Evolutionary conservation across 2,329 filamentous ascomycete species (phyloP), one percentile per base, ranked within the genome.

Genomic region (Didymella pinodella): DNA sequence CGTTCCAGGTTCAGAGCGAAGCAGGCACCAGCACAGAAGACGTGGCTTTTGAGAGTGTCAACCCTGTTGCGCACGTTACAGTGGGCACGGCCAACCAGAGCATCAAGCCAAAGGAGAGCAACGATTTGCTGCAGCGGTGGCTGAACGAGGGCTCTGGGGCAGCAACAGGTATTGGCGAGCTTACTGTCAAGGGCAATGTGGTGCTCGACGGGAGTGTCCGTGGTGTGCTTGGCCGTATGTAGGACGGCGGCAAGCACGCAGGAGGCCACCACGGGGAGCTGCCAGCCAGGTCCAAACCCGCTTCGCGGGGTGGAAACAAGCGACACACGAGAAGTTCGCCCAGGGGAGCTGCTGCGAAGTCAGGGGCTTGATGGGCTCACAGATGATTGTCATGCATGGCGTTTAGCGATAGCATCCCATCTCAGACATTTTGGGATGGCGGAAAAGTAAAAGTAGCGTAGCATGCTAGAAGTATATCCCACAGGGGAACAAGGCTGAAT

Each of bases 61-160:
- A 99, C 72, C 78, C 83, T 14, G 83, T 96, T 31, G 88, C 93
- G 11, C 95, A 99, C 75, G 86, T 99, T 59, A 99, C 95, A 0
- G 83, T 98, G 7, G 95, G 95, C 20, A 99, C 95, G 0, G 86
- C 88, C 10, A 85, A 88, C 65, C 78, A 83, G 46, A 77, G 82
- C 7, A 86, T 98, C 70, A 98, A 97, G 80, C 94, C 95, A 0
- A 93, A 91, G 78, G 94, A 99, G 81, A 96, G 93, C 79, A 99
- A 99, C 73, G 88, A 92, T 59, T 68, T 99, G 71, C 77, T 99
- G 57, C 83, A 83, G 63, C 82, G 82, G 59, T 98, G 94, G 94
- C 73, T 95, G 61, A 83, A 89, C 62, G 76, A 79, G 48, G 87
- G 87, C 0, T 82, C 76, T 71, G 83, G 72, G 2, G 79, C 75